Evolutionary conservation across 129 eudicot genomes (phyloP), one percentile per base, ranked within the genome.

Genomic region (Logfia minima): DNA sequence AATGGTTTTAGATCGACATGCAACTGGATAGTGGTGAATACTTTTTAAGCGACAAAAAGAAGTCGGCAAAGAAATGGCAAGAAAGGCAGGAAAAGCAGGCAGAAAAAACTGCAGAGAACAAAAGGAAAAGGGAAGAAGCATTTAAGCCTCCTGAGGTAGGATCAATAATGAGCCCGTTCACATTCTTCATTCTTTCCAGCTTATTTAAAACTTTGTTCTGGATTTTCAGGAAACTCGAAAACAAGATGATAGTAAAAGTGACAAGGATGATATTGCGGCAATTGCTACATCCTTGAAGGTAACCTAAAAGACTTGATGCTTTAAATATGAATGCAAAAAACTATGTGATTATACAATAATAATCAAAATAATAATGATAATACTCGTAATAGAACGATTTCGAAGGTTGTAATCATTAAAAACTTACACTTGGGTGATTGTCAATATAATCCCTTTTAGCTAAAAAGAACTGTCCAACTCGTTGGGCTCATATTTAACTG

Each of bases 41-140:
- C 92, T 94, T 94, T 79, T 83, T 91, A 77, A 89, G 90, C 48
- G 99, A 94, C 67, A 77, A 89, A 79, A 91, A 87, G 93, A 94
- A 91, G 82, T 81, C 84, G 37, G 88, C 89, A 66, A 94, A 88
- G 96, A 85, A 89, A 74, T 94, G 97, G 99, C 92, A 83, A 82
- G 97, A 91, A 71, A 91, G 87, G 85, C 97, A 91, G 87, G 96
- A 85, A 66, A 91, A 91, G 62, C 99, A 94, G 82, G 89, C 90
- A 16, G 96, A 89, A 63, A 94, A 91, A 77, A 73, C 83, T 13
- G 97, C 97, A 35, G 96, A 91, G 78, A 94, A 82, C 86, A 94
- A 87, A 79, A 80, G 82, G 67, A 91, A 80, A 75, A 84, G 97
- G 66, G 92, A 91, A 62, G 99, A 84, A 69, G 93, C 96, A 41